A percentile compares a stretch with the other conserved stretches of the same genome.
Conservation (phyloP, 2,329 filamentous ascomycete species). For the Pyricularia sp. region DNA sequence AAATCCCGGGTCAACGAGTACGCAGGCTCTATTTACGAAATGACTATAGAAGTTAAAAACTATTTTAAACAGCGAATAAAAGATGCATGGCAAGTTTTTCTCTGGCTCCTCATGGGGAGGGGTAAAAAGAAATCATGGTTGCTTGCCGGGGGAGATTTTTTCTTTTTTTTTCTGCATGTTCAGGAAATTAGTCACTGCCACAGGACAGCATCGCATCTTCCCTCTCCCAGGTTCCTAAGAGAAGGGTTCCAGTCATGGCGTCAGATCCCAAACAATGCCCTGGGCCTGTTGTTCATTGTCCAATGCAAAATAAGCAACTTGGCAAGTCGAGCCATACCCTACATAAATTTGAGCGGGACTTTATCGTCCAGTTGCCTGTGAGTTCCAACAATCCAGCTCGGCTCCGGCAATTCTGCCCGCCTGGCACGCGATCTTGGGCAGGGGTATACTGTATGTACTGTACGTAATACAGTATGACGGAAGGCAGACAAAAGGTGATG, state of each 20-base stretch:
- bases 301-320: neutral
- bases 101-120: neutral
- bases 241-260: neutral
- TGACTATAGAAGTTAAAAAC: neutral
- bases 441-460: neutral
- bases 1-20: neutral
- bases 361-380: neutral
- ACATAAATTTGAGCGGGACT: neutral
- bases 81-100: neutral
- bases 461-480: neutral
- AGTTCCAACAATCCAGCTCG: neutral
- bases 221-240: neutral
- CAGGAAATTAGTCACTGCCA: neutral
- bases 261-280: neutral
- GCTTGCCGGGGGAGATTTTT: no score
- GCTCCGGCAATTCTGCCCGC: neutral
- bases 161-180: neutral
- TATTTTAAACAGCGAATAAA: neutral
- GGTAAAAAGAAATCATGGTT: no score
- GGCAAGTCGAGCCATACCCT: neutral
- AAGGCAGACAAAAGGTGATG: neutral
- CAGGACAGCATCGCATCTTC: neutral
- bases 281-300: neutral
- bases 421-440: neutral
- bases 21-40: neutral